Evolutionary conservation across 352 stramenopile species (phyloP), one percentile per base, ranked within the genome.

Genomic region (Pelagophyceae sp.): DNA sequence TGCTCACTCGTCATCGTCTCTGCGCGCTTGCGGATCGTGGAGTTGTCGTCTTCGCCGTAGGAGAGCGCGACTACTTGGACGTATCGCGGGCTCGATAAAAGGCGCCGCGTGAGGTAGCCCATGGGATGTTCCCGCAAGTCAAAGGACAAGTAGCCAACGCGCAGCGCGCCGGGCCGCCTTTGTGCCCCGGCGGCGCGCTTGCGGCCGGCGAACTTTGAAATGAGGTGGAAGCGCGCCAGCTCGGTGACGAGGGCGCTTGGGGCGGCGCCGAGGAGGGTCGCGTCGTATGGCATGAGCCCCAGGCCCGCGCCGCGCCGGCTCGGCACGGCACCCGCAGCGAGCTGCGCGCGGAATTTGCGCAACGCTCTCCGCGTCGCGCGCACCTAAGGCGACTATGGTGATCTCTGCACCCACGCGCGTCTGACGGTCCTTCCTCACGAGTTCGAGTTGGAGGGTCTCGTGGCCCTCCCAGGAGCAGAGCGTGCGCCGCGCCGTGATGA

Each of bases 41-140:
- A 94, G 0, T 33, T 80, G 70, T 93, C 92, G 77, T 95, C 85
- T 0, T 77, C 72, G 0, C 92, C 92, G 72, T 96, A 96, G 38
- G 90, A 91, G 75, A 92, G 93, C 78, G 86, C 90, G 76, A 82
- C 85, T 0, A 83, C 83, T 11, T 90, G 77, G 31, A 94, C 80
- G 33, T n/a, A 15, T 27, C 32, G 29, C 35, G 51, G 75, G 31
- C 37, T 35, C 29, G 5, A 86, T 17, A 96, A 77, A 3, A 96
- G 77, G 0, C 91, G 90, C 0, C 91, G 72, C 25, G 89, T 96
- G 31, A 97, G 82, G 54, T 95, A 90, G 0, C 90, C 92, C 91
- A 97, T 97, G 81, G n/a, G 92, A 77, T 82, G 89, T 77, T 77
- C 80, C 35, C 25, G 72, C 45, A 84, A 82, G 78, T 83, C 80